Percentiles rank a stretch among this genome's conserved stretches.
phyloP scores from a whole-genome alignment of 345 rosid genomes.

The Gossypium sturtianum region DNA sequence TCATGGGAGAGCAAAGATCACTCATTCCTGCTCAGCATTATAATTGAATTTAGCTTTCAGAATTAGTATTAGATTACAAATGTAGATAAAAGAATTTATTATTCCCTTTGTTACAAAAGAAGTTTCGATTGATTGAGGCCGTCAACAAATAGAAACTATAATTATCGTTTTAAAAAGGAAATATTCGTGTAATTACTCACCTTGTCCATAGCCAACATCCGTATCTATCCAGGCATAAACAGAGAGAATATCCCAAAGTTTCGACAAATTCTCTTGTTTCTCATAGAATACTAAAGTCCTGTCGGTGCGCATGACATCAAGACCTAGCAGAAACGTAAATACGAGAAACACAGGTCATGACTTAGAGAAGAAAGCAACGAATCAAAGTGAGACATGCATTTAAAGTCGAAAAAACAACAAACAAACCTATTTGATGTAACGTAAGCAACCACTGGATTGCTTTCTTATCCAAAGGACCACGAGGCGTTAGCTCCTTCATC shows the following conservation, averaged over 20 bases:
- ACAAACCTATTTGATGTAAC: slow-evolving; percentile 92
- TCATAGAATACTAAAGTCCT: slow-evolving; percentile 86
- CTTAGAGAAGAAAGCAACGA: not conserved
- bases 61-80: slow-evolving; percentile 1
- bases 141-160: not conserved
- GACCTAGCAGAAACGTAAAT: slow-evolving; percentile 39
- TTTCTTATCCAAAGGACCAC: slow-evolving; percentile 67
- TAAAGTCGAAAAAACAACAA: not conserved
- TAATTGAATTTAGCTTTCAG: slow-evolving; percentile 11
- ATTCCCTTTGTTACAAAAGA: not conserved
- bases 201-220: slow-evolving; percentile 98
- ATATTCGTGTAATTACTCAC: slow-evolving; percentile 29
- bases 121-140: not conserved
- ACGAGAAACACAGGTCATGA: not conserved
- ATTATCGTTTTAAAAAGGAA: not conserved
- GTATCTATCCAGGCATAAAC: slow-evolving; percentile 94
- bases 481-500: slow-evolving; percentile 44
- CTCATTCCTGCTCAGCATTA: slow-evolving; percentile 75
- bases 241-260: slow-evolving; percentile 95
- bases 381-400: not conserved
- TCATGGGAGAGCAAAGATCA: slow-evolving; percentile 99
- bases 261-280: slow-evolving; percentile 81
- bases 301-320: slow-evolving; percentile 93
- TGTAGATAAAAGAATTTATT: not conserved
- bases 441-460: slow-evolving; percentile 86